These are phyloP conservation scores for Bothriochloa decipiens DNA, from an alignment of 176 grass and related monocot species.

Conservation along the genomic window DNA sequence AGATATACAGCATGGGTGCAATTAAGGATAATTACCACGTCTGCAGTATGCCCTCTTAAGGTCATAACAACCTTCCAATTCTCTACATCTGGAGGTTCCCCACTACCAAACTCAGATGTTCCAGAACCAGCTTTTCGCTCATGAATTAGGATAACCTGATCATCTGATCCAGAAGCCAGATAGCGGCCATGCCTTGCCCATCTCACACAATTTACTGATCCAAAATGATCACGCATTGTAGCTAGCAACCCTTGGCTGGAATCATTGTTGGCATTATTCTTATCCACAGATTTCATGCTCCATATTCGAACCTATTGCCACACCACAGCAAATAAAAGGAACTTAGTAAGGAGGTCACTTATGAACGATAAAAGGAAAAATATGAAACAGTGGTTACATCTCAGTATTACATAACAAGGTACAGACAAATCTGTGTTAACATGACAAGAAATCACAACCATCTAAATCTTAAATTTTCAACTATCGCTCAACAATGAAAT, in stretches of 20 bases:
- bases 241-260: constrained; percentile 72
- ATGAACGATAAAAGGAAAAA: neutral
- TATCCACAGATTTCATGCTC: constrained; percentile 89
- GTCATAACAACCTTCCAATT: constrained; percentile 99
- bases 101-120: constrained; percentile 93
- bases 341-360: too few relatives aligned
- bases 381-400: neutral
- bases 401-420: neutral
- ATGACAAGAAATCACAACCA: neutral
- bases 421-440: neutral
- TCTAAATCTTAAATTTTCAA: neutral
- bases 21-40: constrained; percentile 81
- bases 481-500: neutral
- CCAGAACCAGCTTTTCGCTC: constrained; percentile 93
- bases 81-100: constrained; percentile 92
- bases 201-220: constrained; percentile 97
- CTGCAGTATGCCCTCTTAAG: constrained; percentile 91
- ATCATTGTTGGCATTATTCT: constrained; percentile 47
- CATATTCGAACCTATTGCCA: constrained; percentile 84
- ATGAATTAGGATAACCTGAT: constrained; percentile 96
- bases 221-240: constrained; percentile 90
- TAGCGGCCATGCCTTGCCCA: constrained; percentile 87
- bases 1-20: constrained; percentile 10
- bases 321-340: neutral
- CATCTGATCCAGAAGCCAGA: constrained; percentile 97